phyloP scores from a whole-genome alignment of 768 basidiomycete species.

The Pulveroboletus sp. region DNA sequence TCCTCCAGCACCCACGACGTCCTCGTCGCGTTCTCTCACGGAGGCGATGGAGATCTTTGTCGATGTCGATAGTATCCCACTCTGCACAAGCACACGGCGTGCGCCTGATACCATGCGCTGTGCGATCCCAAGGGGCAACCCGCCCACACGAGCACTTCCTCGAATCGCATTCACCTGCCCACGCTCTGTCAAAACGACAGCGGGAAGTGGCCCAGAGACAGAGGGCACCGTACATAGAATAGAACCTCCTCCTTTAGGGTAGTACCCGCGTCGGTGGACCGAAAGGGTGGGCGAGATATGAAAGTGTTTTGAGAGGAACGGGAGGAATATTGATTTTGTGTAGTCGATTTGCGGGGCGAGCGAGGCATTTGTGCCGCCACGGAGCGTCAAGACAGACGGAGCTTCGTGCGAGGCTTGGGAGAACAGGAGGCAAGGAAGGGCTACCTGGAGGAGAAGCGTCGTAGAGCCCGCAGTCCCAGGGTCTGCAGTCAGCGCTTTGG shows the following conservation, averaged over 20 bases:
- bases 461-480: constrained; percentile 67
- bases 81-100: constrained; percentile 35
- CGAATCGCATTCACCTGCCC: constrained; percentile 49
- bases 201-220: constrained; percentile 39
- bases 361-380: constrained; percentile 72
- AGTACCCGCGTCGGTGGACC: constrained; percentile 63
- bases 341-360: constrained; percentile 79
- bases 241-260: constrained; percentile 69
- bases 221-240: constrained; percentile 41
- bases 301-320: constrained; percentile 63
- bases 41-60: constrained; percentile 38
- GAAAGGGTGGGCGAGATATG: constrained; percentile 40
- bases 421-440: constrained; percentile 69
- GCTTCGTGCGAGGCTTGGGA: constrained; percentile 16
- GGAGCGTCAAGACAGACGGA: constrained; percentile 49
- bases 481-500: constrained; percentile 44
- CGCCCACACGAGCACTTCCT: constrained; percentile 66
- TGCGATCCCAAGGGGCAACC: constrained; percentile 57
- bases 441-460: constrained; percentile 67
- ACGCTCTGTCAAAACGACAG: constrained; percentile 52
- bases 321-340: constrained; percentile 60
- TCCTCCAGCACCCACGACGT: constrained; percentile 60
- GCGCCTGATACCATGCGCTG: constrained; percentile 59
- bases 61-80: constrained; percentile 25
- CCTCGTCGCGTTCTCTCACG: constrained; percentile 41